phyloP scores from a whole-genome alignment of 2,329 filamentous ascomycete genomes.

The Cercospora sp. region DNA sequence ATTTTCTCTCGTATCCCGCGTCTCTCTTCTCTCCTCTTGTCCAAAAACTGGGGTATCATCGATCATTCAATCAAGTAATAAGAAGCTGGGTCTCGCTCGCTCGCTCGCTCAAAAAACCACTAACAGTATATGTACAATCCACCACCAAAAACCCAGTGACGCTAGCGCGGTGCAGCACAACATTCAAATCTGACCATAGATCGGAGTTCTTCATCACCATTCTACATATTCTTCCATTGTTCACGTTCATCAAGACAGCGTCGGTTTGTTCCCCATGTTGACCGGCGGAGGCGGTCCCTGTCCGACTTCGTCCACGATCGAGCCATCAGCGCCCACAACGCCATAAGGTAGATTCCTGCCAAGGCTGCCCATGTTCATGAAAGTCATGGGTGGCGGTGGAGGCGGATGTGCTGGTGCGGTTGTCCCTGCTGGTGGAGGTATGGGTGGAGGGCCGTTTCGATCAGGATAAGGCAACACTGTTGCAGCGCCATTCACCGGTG shows the following conservation, averaged over 20 bases:
- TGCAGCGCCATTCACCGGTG: constrained; percentile 25
- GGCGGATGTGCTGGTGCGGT: neutral
- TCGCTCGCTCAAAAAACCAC: neutral
- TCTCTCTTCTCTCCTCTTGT: neutral
- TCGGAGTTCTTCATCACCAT: neutral
- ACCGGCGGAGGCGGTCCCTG: constrained; percentile 74
- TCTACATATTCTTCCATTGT: neutral
- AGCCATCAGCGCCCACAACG: constrained; percentile 43
- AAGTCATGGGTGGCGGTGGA: constrained; percentile 30
- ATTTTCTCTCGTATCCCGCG: too few species aligned
- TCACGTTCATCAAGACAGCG: constrained; percentile 13
- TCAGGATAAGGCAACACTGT: constrained; percentile 31
- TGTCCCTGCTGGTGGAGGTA: neutral
- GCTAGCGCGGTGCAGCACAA: neutral
- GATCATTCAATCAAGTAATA: neutral
- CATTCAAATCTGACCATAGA: neutral
- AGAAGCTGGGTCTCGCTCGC: neutral
- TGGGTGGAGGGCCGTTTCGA: constrained; percentile 13
- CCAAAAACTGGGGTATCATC: neutral
- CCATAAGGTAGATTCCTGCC: constrained; percentile 69
- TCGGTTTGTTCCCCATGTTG: constrained; percentile 81
- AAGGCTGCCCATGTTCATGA: constrained; percentile 39
- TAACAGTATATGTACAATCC: too few species aligned
- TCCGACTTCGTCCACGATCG: constrained; percentile 49
- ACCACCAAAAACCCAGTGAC: too few species aligned